Evolutionary conservation across 495 filamentous ascomycete species (phyloP).

Genomic region (Podospora pseudocomata): DNA sequence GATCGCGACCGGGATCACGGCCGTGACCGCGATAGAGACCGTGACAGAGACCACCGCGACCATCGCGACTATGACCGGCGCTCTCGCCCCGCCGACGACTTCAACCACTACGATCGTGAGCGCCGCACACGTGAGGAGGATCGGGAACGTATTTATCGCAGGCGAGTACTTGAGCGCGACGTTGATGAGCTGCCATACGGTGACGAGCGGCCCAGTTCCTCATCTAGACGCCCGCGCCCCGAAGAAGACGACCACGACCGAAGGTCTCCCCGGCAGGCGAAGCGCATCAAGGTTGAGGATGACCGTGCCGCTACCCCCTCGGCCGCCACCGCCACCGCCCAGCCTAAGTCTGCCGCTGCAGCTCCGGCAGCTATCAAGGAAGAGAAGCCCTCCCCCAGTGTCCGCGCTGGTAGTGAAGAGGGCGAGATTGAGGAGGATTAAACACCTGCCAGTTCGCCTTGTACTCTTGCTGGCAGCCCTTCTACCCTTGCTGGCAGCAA

Average conservation of each 20-base stretch:
- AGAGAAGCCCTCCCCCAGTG: conserved; percentile 50
- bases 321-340: conserved; percentile 1
- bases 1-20: conserved; percentile 34
- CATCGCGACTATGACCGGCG: conserved; percentile 33
- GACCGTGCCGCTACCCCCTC: conserved; percentile 3
- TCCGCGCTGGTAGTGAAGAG: conserved; percentile 58
- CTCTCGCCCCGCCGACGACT: conserved; percentile 44
- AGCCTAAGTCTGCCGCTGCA: not conserved
- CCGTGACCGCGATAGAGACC: conserved; percentile 42
- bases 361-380: conserved; percentile 45
- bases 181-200: conserved; percentile 86
- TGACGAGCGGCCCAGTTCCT: conserved; percentile 62
- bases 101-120: conserved; percentile 61
- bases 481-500: not conserved
- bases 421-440: not conserved
- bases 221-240: conserved; percentile 63
- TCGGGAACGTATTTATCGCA: conserved; percentile 77
- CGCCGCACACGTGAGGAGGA: conserved; percentile 79
- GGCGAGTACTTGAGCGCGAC: conserved; percentile 71
- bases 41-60: conserved; percentile 33
- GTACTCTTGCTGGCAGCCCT: not conserved
- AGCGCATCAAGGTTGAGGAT: conserved; percentile 23
- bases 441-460: not conserved
- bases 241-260: conserved; percentile 63
- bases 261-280: conserved; percentile 55